Evolutionary conservation across 805 yeast genomes (phyloP).

Genomic region (Nakazawaea molendinolei): DNA sequence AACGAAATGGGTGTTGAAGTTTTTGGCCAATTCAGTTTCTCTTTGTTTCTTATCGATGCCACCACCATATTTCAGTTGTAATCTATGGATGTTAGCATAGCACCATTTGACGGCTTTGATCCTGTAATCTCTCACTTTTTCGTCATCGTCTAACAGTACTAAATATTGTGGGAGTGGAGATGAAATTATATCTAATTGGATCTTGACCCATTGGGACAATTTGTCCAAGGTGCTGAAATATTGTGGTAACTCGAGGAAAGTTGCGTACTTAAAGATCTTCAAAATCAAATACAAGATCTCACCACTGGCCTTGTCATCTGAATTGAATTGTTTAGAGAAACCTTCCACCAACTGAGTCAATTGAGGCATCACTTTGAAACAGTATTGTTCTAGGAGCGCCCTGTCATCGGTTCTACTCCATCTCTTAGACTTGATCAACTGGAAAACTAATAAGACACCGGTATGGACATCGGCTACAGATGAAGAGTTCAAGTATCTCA

Average conservation of each 20-base stretch:
- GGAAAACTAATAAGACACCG: constrained; percentile 65
- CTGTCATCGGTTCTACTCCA: constrained; percentile 57
- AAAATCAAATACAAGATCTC: constrained; percentile 66
- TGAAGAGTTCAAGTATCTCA: constrained; percentile 35
- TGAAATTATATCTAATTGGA: constrained; percentile 58
- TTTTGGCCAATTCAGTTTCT: constrained; percentile 15
- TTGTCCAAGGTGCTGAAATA: constrained; percentile 41
- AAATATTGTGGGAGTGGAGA: constrained; percentile 45
- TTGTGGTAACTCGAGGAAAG: constrained; percentile 65
- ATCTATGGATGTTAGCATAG: constrained; percentile 62
- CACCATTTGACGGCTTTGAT: constrained; percentile 81
- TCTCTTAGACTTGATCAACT: constrained; percentile 62
- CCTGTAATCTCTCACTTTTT: constrained; percentile 43
- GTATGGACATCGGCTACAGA: constrained; percentile 44
- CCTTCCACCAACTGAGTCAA: constrained; percentile 51
- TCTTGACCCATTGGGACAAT: constrained; percentile 59
- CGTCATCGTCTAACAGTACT: constrained; percentile 36
- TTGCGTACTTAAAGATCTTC: constrained; percentile 72
- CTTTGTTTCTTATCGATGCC: constrained; percentile 10
- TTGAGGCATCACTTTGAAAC: constrained; percentile 55
- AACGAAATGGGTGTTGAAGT: constrained; percentile 50
- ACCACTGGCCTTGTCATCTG: constrained; percentile 27
- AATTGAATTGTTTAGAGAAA: constrained; percentile 19
- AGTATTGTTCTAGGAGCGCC: constrained; percentile 45
- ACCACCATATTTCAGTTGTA: constrained; percentile 62